These are phyloP conservation scores for Vitis riparia DNA, from an alignment of 164 flowering plant species.

Conservation along the genomic window DNA sequence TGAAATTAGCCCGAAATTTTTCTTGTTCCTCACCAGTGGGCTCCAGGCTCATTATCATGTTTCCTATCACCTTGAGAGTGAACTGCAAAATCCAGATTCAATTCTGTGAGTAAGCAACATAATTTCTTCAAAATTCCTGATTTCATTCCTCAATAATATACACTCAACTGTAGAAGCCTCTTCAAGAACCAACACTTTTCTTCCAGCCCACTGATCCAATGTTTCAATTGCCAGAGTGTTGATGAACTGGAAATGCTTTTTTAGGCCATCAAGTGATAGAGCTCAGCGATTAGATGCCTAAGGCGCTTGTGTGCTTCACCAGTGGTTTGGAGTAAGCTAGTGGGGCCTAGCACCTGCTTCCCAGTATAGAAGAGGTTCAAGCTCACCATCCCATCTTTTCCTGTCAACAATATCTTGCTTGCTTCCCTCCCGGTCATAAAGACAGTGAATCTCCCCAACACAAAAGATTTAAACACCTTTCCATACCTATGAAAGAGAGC, in stretches of 20 bases:
- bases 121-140: no score
- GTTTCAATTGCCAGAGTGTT: slow-evolving; percentile 51
- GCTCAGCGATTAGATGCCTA: slow-evolving; percentile 55
- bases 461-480: slow-evolving; percentile 56
- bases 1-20: slow-evolving; percentile 59
- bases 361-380: slow-evolving; percentile 68
- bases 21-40: slow-evolving; percentile 67
- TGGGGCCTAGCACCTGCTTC: slow-evolving; percentile 57
- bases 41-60: slow-evolving; percentile 71
- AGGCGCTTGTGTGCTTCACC: slow-evolving; percentile 69
- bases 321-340: slow-evolving; percentile 57
- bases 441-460: slow-evolving; percentile 52
- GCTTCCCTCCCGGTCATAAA: slow-evolving; percentile 79
- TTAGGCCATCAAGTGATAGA: slow-evolving; percentile 58
- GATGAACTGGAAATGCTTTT: slow-evolving; percentile 56
- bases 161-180: slow-evolving; percentile 60
- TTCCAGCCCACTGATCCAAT: slow-evolving; percentile 53
- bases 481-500: slow-evolving; percentile 42
- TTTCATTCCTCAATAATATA: neutral
- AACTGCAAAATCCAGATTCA: slow-evolving; percentile 42
- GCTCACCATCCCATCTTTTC: slow-evolving; percentile 70
- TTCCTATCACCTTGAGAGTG: slow-evolving; percentile 62
- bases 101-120: no score
- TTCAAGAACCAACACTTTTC: slow-evolving; percentile 48
- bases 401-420: slow-evolving; percentile 57